Evolutionary conservation across 805 yeast genomes (phyloP), one percentile per base, ranked within the genome.

Genomic region (Pichia californica): DNA sequence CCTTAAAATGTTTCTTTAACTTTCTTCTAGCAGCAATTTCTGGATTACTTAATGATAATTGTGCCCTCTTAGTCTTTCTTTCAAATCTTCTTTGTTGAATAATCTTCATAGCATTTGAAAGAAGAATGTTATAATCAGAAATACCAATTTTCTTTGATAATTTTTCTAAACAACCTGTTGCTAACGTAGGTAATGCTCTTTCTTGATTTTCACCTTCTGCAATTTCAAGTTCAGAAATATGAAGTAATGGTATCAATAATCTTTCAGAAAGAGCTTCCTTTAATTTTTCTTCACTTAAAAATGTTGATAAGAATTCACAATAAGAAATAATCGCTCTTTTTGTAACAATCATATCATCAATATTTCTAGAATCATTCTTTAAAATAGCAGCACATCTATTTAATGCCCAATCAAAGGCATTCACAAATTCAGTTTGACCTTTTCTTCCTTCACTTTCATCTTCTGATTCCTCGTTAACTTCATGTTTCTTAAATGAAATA

Each of bases 21-120:
- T 83, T 86, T 61, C 85, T 77, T 51, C 73, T 75, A 2, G 96
- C 93, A n/a, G 87, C 81, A 33, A 75, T 64, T 14, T 83, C 95
- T 1, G 98, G 98, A 4, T 83, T 84, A 18, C 72, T 74, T 10
- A 89, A 70, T 3, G 88, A 83, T 58, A 87, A 65, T 46, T 83
- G 81, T 0, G 95, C 83, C 45, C 88, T 72, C 57, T 81, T 82
- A 0, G 84, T 74, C 57, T 73, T 79, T 63, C 97, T 77, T 38
- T 87, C 94, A 46, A 74, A 73, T 55, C 97, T 76, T 61, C 87
- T 76, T 29, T 68, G 67, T 25, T 62, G 64, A 20, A 89, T 81
- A 15, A 55, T 54, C 50, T 73, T 77, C 57, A 79, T 77, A n/a
- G 88, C 93, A 36, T 67, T 67, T 2, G 84, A 67, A 56, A 81